Percentiles rank a stretch among this genome's conserved stretches.
Conservation (phyloP, 2,329 filamentous ascomycete species). For the Furcasterigmium sp. region DNA sequence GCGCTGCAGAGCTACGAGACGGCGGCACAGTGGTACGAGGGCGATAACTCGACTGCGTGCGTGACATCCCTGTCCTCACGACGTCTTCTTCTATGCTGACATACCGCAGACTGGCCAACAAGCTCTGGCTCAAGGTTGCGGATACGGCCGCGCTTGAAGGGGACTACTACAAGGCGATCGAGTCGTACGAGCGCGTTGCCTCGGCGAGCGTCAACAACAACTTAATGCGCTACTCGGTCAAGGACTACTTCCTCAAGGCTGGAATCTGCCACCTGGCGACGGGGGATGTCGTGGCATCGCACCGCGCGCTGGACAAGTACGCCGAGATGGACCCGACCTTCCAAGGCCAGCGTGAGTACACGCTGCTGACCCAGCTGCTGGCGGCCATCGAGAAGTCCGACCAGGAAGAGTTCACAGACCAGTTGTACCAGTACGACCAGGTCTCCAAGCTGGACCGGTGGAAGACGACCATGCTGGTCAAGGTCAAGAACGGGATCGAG, state of each 20-base stretch:
- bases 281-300: constrained; percentile 70
- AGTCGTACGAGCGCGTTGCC: constrained; percentile 80
- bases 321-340: constrained; percentile 75
- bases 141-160: constrained; percentile 77
- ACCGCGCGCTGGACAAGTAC: constrained; percentile 78
- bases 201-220: constrained; percentile 78
- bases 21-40: constrained; percentile 85
- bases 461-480: constrained; percentile 84
- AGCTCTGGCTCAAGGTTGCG: constrained; percentile 86
- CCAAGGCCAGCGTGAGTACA: constrained; percentile 69
- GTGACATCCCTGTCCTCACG: constrained; percentile 24
- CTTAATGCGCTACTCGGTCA: constrained; percentile 88
- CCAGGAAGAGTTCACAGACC: constrained; percentile 78
- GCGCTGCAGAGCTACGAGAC: constrained; percentile 81
- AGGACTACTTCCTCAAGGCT: constrained; percentile 92
- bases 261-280: constrained; percentile 81
- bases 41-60: constrained; percentile 77
- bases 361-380: constrained; percentile 72
- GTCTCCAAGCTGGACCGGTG: constrained; percentile 93
- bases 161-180: constrained; percentile 80
- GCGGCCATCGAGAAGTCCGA: constrained; percentile 73
- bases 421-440: constrained; percentile 85
- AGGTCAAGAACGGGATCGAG: constrained; percentile 80
- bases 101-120: constrained; percentile 77
- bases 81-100: neutral